These are phyloP conservation scores for Gautieria morchelliformis DNA, from an alignment of 768 basidiomycete species.

Conservation along the genomic window DNA sequence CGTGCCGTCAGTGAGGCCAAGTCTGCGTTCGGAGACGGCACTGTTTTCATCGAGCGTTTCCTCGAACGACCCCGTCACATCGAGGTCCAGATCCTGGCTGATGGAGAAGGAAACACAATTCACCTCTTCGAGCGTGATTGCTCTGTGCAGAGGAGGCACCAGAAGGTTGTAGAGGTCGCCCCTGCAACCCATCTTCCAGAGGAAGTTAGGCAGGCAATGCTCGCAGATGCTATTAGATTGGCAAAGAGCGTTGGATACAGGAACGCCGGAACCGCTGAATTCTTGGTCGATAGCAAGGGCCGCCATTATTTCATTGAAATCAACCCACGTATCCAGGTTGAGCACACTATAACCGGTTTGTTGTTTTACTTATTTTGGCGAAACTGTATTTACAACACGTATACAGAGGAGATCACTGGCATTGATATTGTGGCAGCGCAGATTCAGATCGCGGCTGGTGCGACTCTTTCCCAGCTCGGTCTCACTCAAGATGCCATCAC, in stretches of 20 bases:
- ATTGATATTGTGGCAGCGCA: slow-evolving; percentile 99
- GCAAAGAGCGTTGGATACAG: slow-evolving; percentile 90
- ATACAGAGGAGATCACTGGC: slow-evolving; percentile 94
- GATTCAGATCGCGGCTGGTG: slow-evolving; percentile 99
- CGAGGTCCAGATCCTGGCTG: slow-evolving; percentile 92
- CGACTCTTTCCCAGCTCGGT: slow-evolving; percentile 89
- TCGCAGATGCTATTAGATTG: slow-evolving; percentile 86
- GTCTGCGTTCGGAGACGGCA: slow-evolving; percentile 95
- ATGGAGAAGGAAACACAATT: slow-evolving; percentile 86
- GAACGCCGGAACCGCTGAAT: slow-evolving; percentile 97
- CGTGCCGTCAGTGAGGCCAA: slow-evolving; percentile 93
- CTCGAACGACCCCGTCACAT: slow-evolving; percentile 96
- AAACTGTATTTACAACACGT: background rate
- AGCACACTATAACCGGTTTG: slow-evolving; percentile 95
- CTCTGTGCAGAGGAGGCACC: slow-evolving; percentile 95
- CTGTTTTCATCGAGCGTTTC: slow-evolving; percentile 98
- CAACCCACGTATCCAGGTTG: slow-evolving; percentile 98
- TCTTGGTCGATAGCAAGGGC: slow-evolving; percentile 93
- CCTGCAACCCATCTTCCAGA: slow-evolving; percentile 93
- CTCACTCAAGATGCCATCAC: slow-evolving; percentile 92
- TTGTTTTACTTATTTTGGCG: background rate
- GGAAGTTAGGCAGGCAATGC: slow-evolving; percentile 80
- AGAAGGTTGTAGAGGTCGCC: slow-evolving; percentile 98
- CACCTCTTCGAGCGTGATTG: slow-evolving; percentile 99
- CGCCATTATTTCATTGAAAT: slow-evolving; percentile 99